These are phyloP conservation scores for Aspergillus unguis DNA, from an alignment of 2,329 filamentous ascomycete genomes.

Conservation along the genomic window DNA sequence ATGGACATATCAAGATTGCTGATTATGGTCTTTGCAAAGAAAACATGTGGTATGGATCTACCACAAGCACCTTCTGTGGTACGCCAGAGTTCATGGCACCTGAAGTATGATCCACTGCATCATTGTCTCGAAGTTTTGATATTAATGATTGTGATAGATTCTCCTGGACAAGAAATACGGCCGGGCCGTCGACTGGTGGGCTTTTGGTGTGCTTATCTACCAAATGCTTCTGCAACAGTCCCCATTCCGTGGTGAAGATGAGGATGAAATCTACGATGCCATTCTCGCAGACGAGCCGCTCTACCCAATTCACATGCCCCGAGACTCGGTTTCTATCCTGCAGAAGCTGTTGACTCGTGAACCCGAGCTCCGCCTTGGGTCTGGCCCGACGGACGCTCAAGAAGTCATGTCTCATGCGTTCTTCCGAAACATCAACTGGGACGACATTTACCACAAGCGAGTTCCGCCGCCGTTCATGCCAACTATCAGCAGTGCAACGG, in stretches of 20 bases:
- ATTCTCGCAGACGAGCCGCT: conserved; percentile 96
- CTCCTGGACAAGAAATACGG: conserved; percentile 97
- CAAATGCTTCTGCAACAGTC: conserved; percentile 99
- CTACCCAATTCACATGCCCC: conserved; percentile 97
- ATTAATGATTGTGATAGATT: conserved; percentile 58
- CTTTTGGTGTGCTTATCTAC: conserved; percentile 97
- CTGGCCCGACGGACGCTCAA: conserved; percentile 92
- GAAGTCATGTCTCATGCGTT: conserved; percentile 99
- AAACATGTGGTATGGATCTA: conserved; percentile 98
- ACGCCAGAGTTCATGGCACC: conserved; percentile 99
- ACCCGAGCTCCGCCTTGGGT: conserved; percentile 86
- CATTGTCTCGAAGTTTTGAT: conserved; percentile 15
- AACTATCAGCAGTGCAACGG: conserved; percentile 82
- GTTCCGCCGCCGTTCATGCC: conserved; percentile 86
- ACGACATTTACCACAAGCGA: conserved; percentile 95
- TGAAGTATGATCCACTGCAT: conserved; percentile 60
- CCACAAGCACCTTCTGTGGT: conserved; percentile 96
- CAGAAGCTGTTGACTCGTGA: conserved; percentile 96
- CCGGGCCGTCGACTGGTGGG: conserved; percentile 98
- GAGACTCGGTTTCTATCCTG: conserved; percentile 94
- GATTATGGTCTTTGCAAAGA: conserved; percentile 99
- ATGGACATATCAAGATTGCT: conserved; percentile 97
- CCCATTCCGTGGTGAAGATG: conserved; percentile 96
- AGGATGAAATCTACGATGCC: conserved; percentile 98
- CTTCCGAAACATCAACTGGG: conserved; percentile 97